Conservation (phyloP, 2,329 filamentous ascomycete species). For the Epichloe baconii region DNA sequence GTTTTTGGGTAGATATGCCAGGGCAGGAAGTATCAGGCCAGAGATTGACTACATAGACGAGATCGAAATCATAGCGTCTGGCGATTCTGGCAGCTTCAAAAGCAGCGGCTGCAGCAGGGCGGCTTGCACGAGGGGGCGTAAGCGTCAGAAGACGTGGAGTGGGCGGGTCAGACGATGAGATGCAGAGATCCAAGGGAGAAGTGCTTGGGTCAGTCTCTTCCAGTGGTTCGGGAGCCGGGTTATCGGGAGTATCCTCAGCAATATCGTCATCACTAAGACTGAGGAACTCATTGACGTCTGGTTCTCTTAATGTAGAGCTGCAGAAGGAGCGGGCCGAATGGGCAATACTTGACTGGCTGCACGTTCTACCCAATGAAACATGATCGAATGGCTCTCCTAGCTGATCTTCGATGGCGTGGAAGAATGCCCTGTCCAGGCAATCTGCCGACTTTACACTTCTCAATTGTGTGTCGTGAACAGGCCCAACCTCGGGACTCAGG, state of each 20-base stretch:
- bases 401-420: conserved; percentile 15
- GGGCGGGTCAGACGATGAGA: conserved; percentile 12
- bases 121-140: conserved; percentile 29
- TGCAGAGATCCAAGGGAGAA: conserved; percentile 11
- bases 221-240: conserved; percentile 5
- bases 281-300: conserved; percentile 40
- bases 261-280: conserved; percentile 45
- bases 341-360: conserved; percentile 19
- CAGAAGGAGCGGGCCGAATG: conserved; percentile 17
- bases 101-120: conserved; percentile 34
- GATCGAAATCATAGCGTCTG: conserved; percentile 41
- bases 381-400: conserved; percentile 14
- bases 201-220: not conserved
- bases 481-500: conserved; percentile 18
- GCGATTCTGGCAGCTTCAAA: conserved; percentile 43
- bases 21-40: conserved; percentile 29
- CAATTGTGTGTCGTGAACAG: conserved; percentile 13
- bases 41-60: conserved; percentile 45
- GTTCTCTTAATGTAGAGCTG: conserved; percentile 32
- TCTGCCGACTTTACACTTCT: conserved; percentile 17
- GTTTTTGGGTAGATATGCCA: conserved; percentile 8
- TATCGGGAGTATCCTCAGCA: conserved; percentile 28
- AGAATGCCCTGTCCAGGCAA: conserved; percentile 15
- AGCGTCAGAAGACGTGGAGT: conserved; percentile 27
- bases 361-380: conserved; percentile 13